Percentiles rank a stretch among this genome's conserved stretches.
Evolutionary conservation across 2,329 filamentous ascomycete genomes (phyloP).

Genomic region (Chrysoporthe austroafricana): DNA sequence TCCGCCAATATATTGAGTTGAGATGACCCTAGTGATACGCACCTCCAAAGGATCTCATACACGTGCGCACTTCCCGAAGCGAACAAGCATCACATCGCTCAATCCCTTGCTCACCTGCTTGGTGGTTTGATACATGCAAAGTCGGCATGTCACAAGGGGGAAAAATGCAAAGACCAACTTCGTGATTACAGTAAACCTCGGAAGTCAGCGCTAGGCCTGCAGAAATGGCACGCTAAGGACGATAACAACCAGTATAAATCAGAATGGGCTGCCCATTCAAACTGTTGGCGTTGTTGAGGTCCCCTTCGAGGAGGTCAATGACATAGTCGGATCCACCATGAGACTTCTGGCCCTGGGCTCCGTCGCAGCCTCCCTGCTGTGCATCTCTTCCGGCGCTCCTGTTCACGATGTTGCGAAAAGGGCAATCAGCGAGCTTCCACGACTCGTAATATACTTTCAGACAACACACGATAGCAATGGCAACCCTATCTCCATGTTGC

Average conservation of each 20-base stretch:
- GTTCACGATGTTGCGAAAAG: slow-evolving; percentile 20
- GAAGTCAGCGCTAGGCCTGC: neutral
- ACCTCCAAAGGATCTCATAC: neutral
- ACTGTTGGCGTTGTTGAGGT: neutral
- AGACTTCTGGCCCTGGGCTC: neutral
- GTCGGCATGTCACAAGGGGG: neutral
- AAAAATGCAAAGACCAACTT: neutral
- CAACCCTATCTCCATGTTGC: slow-evolving; percentile 56
- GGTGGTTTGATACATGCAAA: neutral
- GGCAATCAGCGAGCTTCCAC: slow-evolving; percentile 40
- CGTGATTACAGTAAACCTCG: neutral
- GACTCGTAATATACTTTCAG: slow-evolving; percentile 58
- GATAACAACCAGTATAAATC: neutral
- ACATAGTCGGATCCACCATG: neutral
- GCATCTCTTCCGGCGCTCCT: slow-evolving; percentile 2
- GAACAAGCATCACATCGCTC: neutral
- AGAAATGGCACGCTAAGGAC: neutral
- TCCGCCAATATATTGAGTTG: neutral
- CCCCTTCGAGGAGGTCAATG: neutral
- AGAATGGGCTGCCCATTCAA: neutral
- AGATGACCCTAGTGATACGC: neutral
- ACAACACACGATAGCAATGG: slow-evolving; percentile 53
- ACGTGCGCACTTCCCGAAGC: neutral
- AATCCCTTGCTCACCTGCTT: neutral
- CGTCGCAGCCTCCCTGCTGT: neutral